Evolutionary conservation across 208 protist species (phyloP), one percentile per base, ranked within the genome.

Genomic region (Trypanosoma cruzi): DNA sequence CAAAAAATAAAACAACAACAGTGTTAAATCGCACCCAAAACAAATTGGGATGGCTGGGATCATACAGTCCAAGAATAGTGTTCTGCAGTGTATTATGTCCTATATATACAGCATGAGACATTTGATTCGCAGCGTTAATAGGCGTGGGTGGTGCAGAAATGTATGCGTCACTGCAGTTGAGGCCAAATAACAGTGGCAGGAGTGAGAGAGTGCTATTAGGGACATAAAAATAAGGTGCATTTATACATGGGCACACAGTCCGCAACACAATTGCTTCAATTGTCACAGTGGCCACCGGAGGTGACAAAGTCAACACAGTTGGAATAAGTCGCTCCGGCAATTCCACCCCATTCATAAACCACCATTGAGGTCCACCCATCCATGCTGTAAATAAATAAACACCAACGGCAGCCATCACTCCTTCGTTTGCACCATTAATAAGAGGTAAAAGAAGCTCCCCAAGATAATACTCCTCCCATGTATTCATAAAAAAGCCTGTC

Each of bases 391-490:
- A 81, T 28, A 95, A 54, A 60, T 89, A 92, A 28, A 93, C 44
- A 42, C 24, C 14, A 46, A 92, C 81, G 34, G 65, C 77, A 13
- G 94, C 57, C 29, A 92, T 11, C n/a, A 96, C 84, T 20, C 92
- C 94, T 65, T 97, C 94, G 69, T 93, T 96, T 22, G 94, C 89
- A 22, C 94, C 92, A 73, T 97, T 97, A 65, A 98, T 89, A 28
- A 94, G 68, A 22, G 92, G 90, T 49, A 98, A 71, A 46, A 95
- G 68, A n/a, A 97, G 83, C 42, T 77, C 73, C 13, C 85, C 94
- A 46, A 79, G 77, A 72, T 93, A 94, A 78, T 97, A 97, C 71
- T 96, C 84, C 67, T 97, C 87, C 89, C 92, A 96, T 8, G 89
- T 96, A 59, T 93, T 93, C 29, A 88, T 66, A 67, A 94, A 84